A percentile compares a stretch with the other conserved stretches of the same genome.
Conservation (phyloP, 2,329 filamentous ascomycete species). For the Diaporthe sp. region DNA sequence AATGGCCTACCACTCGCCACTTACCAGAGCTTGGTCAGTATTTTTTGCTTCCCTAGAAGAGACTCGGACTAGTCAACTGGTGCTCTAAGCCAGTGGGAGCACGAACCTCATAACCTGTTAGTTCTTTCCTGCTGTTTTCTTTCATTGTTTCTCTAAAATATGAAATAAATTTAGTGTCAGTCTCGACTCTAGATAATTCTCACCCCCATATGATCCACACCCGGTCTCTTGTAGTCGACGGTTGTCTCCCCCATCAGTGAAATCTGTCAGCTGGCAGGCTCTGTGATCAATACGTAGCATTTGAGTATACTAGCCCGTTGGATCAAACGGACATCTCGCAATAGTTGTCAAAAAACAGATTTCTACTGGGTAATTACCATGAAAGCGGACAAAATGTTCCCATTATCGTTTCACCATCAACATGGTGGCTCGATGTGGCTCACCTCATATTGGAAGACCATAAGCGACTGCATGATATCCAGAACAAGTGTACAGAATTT, state of each 20-base stretch:
- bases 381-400: not conserved
- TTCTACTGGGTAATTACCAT: not conserved
- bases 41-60: not conserved
- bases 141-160: not conserved
- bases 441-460: not conserved
- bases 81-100: not conserved
- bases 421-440: not conserved
- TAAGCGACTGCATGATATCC: not conserved
- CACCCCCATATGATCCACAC: fast-evolving
- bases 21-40: not conserved
- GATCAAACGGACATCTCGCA: not conserved
- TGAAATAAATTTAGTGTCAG: not conserved
- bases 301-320: not conserved
- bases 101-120: not conserved
- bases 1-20: not conserved
- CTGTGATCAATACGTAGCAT: not conserved
- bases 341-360: not conserved
- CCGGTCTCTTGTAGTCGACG: not conserved
- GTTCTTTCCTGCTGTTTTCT: not conserved
- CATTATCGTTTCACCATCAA: not conserved
- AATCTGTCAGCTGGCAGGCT: not conserved
- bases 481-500: not conserved
- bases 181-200: not conserved
- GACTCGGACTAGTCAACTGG: no score
- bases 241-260: not conserved